Base-by-base conservation (phyloP, 768 basidiomycete genomes). In the Suillus tomentosus region DNA sequence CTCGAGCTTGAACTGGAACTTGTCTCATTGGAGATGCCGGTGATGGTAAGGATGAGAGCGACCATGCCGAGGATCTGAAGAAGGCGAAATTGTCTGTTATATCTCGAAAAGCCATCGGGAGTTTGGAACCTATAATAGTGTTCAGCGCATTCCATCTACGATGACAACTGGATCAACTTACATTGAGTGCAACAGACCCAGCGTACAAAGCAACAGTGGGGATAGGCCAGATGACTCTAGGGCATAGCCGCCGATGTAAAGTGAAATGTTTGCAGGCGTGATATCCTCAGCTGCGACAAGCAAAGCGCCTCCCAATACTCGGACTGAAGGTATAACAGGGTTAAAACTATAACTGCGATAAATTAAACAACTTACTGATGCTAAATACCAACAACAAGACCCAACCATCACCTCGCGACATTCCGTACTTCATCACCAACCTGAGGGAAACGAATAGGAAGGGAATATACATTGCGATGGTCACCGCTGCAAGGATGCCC, bases 191-290 rank as follows among this genome's bases (percentile, higher is more conserved):
- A 81, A 54, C 62, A 81, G 66, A 7, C 78, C 79, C 3, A 80
- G 68, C 1, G 79, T 77, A 3, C 74, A 72, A 22, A 79, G 60
- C 9, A 81, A 63, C 36, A 81, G 67, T 17, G 81, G 81, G 1
- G 80, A 78, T 22, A 79, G 48, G 13, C 80, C 80, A 34, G 79
- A 71, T 3, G 72, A 67, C 62, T 79, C 78, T 13, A 81, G 71
- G 24, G 77, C 81, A 65, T 83, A 84, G 40, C 84, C 83, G 50
- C 86, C 82, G 56, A 81, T 79, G 65, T 82, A 83, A 42, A 89
- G 68, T 56, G 81, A 81, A 43, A 27, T 27, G 27, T 27, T 27
- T 27, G 27, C 27, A 27, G 27, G 27, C 27, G 27, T 27, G 27
- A 27, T 27, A 27, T 27, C 27, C 27, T 27, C 27, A 27, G 27